Evolutionary conservation across 345 rosid genomes (phyloP).

Genomic region (Lepidium africanum): DNA sequence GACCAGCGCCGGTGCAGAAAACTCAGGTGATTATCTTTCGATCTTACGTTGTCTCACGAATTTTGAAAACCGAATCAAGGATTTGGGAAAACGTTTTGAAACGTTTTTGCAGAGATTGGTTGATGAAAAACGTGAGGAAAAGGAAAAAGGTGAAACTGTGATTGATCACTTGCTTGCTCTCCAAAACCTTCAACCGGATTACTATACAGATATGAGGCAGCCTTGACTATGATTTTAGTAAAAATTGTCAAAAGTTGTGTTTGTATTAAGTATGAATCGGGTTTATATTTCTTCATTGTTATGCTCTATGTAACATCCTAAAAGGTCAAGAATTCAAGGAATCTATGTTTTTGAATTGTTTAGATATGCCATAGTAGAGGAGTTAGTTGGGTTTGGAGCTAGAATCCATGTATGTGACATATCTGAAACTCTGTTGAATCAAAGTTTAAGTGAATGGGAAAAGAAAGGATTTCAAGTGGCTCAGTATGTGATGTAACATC

Average conservation of each 20-base stretch:
- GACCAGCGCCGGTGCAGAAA: constrained; percentile 17
- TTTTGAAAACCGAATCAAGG: constrained; percentile 21
- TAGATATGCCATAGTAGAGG: constrained; percentile 26
- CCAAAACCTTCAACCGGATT: constrained; percentile 40
- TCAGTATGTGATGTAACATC: constrained; percentile 18
- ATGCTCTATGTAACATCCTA: too few relatives aligned
- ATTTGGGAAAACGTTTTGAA: constrained; percentile 25
- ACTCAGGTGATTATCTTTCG: constrained; percentile 37
- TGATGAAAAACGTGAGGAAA: constrained; percentile 31
- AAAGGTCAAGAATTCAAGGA: background rate
- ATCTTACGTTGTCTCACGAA: constrained; percentile 34
- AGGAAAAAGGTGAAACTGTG: constrained; percentile 29
- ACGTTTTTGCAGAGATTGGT: constrained; percentile 35
- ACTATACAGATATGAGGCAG: constrained; percentile 42
- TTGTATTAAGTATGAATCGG: too few relatives aligned
- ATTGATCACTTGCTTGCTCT: constrained; percentile 41
- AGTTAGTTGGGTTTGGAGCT: constrained; percentile 19
- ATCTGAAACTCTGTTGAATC: background rate
- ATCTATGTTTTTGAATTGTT: background rate
- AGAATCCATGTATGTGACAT: constrained; percentile 12
- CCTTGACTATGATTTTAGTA: too few relatives aligned
- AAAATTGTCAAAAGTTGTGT: too few relatives aligned
- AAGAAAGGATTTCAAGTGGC: constrained; percentile 20
- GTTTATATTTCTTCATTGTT: too few relatives aligned
- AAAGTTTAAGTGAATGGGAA: constrained; percentile 15